Base-by-base conservation (phyloP, 1,284 basidiomycete genomes). In the Sanghuangporus sanghuang region DNA sequence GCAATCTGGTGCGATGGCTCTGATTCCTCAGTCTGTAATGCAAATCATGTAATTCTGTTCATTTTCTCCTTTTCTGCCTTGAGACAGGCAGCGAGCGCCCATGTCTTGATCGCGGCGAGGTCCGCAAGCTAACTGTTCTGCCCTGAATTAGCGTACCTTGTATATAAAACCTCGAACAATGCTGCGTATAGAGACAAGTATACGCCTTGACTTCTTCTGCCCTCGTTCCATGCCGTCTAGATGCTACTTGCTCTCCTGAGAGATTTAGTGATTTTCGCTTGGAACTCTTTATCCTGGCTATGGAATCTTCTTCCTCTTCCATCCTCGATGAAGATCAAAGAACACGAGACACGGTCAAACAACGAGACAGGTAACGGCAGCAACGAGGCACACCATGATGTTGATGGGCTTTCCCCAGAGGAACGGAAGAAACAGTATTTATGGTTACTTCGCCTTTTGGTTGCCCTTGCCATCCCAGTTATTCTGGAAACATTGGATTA, bases 401-500 rank as follows among this genome's bases (percentile, higher is more conserved):
- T 2, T 18, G 40, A 57, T 46, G 40, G 40, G 18, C 56, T 57
- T 27, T 44, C 40, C 39, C 16, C 40, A n/a, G 56, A 57, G 27
- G 56, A 57, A 46, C 56, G 49, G 2, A 63, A 52, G 39, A 36
- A 56, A 16, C 23, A 32, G 1, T 14, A 52, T 8, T 40, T 42
- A 40, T 62, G 56, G 35, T 46, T 50, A 3, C 9, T 67, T 23
- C 63, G 57, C 49, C 62, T 70, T 14, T 53, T 53, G 27, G 14
- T 62, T 7, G 62, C 69, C 3, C 56, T 70, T 5, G 49, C 61
- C 2, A 44, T 70, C 1, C 69, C 69, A n/a, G 64, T 69, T 18
- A 67, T 69, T 44, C 61, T 70, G 6, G 69, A 70, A 57, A 70
- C 68, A 4, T 56, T 71, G 39, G 70, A 71, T 55, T 70, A 71